Evolutionary conservation across 805 yeast genomes (phyloP), one percentile per base, ranked within the genome.

Genomic region (Metschnikowia lunata): DNA sequence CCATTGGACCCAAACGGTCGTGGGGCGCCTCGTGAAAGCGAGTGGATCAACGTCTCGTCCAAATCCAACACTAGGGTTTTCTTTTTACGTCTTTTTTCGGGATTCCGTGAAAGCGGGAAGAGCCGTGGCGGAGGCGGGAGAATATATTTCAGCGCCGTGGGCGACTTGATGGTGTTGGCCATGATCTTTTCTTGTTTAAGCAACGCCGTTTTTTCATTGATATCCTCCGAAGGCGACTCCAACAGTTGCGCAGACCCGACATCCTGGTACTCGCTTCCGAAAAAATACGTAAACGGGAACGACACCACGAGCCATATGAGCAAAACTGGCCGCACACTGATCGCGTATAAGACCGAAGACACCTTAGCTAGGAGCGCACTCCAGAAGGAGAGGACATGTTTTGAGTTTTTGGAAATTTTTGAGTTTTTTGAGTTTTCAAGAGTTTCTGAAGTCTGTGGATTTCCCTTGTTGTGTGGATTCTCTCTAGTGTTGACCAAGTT

Each of bases 1-100:
- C 64, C 55, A 14, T 63, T 55, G 31, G 60, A 54, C 26, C 59
- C 63, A 33, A 67, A 59, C 8, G 74, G 62, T 38, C 78, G 65
- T 6, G 78, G 78, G 36, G 78, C 73, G 26, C 76, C 79, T 45
- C 95, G 73, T 6, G 95, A 82, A 45, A 89, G 73, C 1, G 98
- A 89, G 61, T 93, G 99, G 45, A 93, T 89, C 44, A 93, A 69
- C 0, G 99, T 93, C 59, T 93, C 99, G 64, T 91, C 99, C 28
- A 93, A 75, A 60, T 93, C 99, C 23, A 93, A 70, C 1, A 93
- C 85, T 28, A 93, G 72, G 0, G 88, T 83, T 58, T 88, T 89
- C 51, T 73, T 75, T 37, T 59, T 55, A 11, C 64, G 50, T 30
- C 60, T 60, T 34, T 54, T 55, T 12, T 65, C 65, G 2, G 76